These are phyloP conservation scores for Hapsidospora chrysogenum DNA, from an alignment of 495 filamentous ascomycete species.

Conservation along the genomic window DNA sequence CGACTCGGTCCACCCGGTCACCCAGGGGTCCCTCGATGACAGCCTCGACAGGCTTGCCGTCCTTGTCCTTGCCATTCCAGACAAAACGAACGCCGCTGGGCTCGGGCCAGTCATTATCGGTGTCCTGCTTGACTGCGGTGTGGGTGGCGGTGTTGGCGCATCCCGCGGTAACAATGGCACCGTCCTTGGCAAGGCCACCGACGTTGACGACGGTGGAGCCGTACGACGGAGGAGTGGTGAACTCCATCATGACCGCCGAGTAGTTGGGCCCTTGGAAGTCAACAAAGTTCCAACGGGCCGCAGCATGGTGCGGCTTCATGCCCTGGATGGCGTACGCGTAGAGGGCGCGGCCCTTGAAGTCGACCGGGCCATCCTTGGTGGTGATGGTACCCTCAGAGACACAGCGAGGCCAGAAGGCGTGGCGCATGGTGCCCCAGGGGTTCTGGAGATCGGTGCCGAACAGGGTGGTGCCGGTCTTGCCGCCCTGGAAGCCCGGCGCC, in stretches of 20 bases:
- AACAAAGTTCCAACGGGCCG: constrained; percentile 83
- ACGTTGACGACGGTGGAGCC: constrained; percentile 77
- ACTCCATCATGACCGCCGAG: constrained; percentile 91
- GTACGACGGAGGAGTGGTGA: constrained; percentile 86
- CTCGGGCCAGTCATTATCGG: constrained; percentile 76
- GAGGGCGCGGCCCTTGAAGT: constrained; percentile 64
- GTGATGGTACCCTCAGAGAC: constrained; percentile 65
- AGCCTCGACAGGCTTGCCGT: constrained; percentile 54
- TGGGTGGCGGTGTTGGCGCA: constrained; percentile 43
- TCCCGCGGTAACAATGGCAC: constrained; percentile 61
- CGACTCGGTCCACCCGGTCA: constrained; percentile 64
- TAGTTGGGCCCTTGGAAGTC: constrained; percentile 78
- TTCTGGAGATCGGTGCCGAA: constrained; percentile 71
- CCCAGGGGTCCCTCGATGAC: constrained; percentile 51
- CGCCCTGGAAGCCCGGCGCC: constrained; percentile 70
- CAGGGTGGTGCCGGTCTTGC: constrained; percentile 68
- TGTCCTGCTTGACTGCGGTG: constrained; percentile 47
- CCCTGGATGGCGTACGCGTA: constrained; percentile 78
- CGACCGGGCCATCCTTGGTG: constrained; percentile 65
- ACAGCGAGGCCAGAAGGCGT: constrained; percentile 85
- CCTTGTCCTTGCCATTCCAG: constrained; percentile 67
- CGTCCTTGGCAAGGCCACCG: constrained; percentile 65
- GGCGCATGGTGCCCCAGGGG: constrained; percentile 86
- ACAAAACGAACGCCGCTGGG: constrained; percentile 56
- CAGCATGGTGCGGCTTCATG: constrained; percentile 98